These are phyloP conservation scores for Persicaria tinctoria DNA, from an alignment of 148 eudicot species.

Conservation along the genomic window DNA sequence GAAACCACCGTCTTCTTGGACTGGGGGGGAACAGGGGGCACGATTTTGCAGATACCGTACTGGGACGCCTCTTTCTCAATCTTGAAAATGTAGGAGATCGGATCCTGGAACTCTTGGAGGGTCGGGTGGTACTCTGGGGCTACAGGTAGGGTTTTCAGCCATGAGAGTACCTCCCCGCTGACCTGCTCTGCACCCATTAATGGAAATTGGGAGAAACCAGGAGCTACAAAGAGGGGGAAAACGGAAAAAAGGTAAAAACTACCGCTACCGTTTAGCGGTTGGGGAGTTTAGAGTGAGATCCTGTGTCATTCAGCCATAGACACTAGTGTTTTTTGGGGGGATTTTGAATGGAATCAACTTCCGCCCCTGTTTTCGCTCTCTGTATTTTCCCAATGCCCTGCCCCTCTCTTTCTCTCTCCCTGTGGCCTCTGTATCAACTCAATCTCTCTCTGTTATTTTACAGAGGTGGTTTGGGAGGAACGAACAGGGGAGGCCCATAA, in stretches of 20 bases:
- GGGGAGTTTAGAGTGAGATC: background rate
- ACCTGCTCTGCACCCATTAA: conserved; percentile 31
- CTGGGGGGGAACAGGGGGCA: conserved; percentile 65
- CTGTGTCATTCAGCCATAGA: background rate
- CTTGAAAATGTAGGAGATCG: conserved; percentile 85
- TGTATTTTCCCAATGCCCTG: conserved; percentile 19
- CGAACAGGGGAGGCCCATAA: conserved; percentile 21
- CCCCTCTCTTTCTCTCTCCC: conserved; percentile 12
- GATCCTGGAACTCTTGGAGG: conserved; percentile 86
- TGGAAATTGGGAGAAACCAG: background rate
- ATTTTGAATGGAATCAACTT: background rate
- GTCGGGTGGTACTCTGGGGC: conserved; percentile 96
- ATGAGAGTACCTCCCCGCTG: conserved; percentile 54
- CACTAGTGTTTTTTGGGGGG: no score
- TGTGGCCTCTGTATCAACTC: conserved; percentile 6
- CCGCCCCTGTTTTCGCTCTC: conserved; percentile 25
- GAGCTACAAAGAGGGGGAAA: background rate
- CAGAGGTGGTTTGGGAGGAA: conserved; percentile 3
- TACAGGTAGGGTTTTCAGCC: conserved; percentile 81
- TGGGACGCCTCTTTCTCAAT: conserved; percentile 83
- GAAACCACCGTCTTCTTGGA: conserved; percentile 44
- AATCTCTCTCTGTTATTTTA: conserved; percentile 27
- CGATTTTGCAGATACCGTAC: conserved; percentile 89
- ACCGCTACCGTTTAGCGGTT: background rate
- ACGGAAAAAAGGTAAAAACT: background rate